These are phyloP conservation scores for Schwanniomyces vanrijiae DNA, from an alignment of 805 yeast genomes.

Conservation along the genomic window DNA sequence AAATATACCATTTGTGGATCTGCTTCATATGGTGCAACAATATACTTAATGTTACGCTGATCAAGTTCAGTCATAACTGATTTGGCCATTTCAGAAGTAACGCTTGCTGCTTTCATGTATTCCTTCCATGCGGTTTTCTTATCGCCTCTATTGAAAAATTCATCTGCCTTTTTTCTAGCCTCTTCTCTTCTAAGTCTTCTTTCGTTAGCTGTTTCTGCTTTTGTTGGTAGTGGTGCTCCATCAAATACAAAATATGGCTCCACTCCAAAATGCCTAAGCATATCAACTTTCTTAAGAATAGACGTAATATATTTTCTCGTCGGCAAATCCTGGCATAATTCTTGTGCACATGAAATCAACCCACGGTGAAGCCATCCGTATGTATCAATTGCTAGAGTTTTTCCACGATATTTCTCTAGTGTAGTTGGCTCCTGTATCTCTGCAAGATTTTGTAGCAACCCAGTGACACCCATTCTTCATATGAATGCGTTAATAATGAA, in stretches of 20 bases:
- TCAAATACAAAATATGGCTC: constrained; percentile 90
- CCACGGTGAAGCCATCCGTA: constrained; percentile 96
- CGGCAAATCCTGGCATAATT: constrained; percentile 67
- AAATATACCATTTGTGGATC: constrained; percentile 95
- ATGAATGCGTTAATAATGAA: neutral
- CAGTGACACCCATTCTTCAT: constrained; percentile 72
- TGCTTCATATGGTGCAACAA: constrained; percentile 98
- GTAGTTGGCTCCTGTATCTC: constrained; percentile 64
- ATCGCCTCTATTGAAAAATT: constrained; percentile 53
- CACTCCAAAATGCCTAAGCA: constrained; percentile 68
- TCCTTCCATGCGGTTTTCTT: constrained; percentile 60
- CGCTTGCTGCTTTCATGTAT: constrained; percentile 78
- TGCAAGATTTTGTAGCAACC: constrained; percentile 76
- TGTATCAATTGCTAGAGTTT: constrained; percentile 88
- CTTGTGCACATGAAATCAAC: constrained; percentile 78
- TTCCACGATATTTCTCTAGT: constrained; percentile 64
- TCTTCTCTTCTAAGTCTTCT: constrained; percentile 57
- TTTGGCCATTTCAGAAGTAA: constrained; percentile 90
- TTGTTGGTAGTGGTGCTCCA: constrained; percentile 83
- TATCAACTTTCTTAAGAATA: constrained; percentile 61
- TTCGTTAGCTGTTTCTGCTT: constrained; percentile 67
- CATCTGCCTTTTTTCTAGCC: constrained; percentile 58
- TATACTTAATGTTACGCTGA: constrained; percentile 54
- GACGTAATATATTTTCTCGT: constrained; percentile 73
- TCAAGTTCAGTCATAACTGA: constrained; percentile 74